A percentile compares a stretch with the other conserved stretches of the same genome.
Evolutionary conservation across 441 rosid species (phyloP).

Genomic region (Biscutella auriculata): DNA sequence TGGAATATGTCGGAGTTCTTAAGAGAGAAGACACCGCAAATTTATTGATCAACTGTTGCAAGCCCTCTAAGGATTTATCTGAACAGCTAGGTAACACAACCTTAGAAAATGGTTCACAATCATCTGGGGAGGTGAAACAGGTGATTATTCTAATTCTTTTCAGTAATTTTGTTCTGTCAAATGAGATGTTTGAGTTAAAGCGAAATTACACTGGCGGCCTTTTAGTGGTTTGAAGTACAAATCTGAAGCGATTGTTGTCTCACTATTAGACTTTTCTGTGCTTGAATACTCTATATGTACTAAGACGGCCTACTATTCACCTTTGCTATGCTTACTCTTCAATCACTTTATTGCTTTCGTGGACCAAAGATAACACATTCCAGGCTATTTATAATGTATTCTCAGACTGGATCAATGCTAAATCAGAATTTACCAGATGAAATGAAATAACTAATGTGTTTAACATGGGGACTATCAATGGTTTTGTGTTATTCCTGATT

Average conservation of each 20-base stretch:
- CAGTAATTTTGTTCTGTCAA: not conserved
- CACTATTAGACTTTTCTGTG: not conserved
- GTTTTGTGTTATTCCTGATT: not conserved
- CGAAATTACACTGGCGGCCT: not conserved
- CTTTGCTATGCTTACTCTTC: not conserved
- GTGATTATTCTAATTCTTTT: constrained; percentile 26
- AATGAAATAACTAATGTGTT: not conserved
- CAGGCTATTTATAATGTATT: not conserved
- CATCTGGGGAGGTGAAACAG: constrained; percentile 55
- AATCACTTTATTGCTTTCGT: not conserved
- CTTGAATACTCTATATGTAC: not conserved
- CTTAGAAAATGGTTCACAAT: constrained; percentile 46
- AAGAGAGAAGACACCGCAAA: constrained; percentile 61
- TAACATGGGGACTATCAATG: not conserved
- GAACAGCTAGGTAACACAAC: constrained; percentile 43
- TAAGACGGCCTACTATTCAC: not conserved
- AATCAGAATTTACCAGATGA: not conserved
- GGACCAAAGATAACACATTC: not conserved
- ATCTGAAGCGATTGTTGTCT: not conserved
- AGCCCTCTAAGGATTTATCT: constrained; percentile 53
- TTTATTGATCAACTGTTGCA: constrained; percentile 84
- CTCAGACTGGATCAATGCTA: not conserved
- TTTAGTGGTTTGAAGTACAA: constrained; percentile 1
- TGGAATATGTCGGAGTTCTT: constrained; percentile 57
- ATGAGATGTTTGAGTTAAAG: not conserved